Base-by-base conservation (phyloP, 1,139 yeast genomes). In the Candida tetrigidarum region DNA sequence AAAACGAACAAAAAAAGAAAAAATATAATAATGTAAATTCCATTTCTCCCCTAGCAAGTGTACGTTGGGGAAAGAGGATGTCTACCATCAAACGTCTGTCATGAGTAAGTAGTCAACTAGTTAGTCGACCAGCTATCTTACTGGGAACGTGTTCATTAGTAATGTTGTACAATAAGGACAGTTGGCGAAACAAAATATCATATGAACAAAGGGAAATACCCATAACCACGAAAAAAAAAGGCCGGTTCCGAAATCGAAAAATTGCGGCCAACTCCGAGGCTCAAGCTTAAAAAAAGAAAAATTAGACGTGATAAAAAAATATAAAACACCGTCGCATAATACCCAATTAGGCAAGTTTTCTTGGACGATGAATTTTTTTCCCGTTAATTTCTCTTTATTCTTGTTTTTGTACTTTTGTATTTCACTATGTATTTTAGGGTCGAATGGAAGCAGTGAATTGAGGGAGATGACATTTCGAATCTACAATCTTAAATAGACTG, bases 211-310 rank as follows among this genome's bases (percentile, higher is more conserved):
- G n/a, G n/a, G n/a, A n/a, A n/a, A n/a, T n/a, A n/a, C n/a, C n/a
- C n/a, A n/a, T n/a, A n/a, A n/a, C n/a, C n/a, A n/a, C n/a, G n/a
- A n/a, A n/a, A n/a, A n/a, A n/a, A n/a, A n/a, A n/a, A n/a, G n/a
- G n/a, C 27, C 41, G 41, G 41, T 30, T 26, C 41, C 41, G 41
- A 38, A 3, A 23, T 38, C 36, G 41, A 38, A 38, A 22, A 14
- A 29, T 16, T 5, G 27, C 14, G 23, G 23, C 23, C 29, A 38
- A 38, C 41, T 38, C 41, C 41, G 41, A 38, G 41, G 36, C 18
- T 29, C 38, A 35, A 19, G 14, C 8, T 2, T 15, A 10, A 25
- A 10, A 27, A 37, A 37, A 34, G 8, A 18, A 26, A 27, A n/a
- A 37, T n/a, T 11, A 10, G 15, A 28, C 3, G 32, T 14, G n/a